Base-by-base conservation (phyloP, 768 basidiomycete genomes). In the Cubamyces sp. region DNA sequence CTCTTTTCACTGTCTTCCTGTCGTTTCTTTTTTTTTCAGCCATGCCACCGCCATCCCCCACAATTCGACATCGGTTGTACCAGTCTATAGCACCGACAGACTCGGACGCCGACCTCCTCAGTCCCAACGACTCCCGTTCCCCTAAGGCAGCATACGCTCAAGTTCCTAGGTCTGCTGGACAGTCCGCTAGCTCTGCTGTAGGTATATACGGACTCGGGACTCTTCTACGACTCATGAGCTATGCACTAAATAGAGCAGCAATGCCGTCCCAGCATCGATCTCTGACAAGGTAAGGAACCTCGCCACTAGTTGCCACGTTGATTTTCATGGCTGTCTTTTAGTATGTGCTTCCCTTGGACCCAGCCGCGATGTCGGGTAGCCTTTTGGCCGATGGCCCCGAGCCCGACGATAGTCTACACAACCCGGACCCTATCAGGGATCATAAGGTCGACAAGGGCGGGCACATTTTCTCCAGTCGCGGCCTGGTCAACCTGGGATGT, bases 401-500 rank as follows among this genome's bases (percentile, higher is more conserved):
- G 53, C 56, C 52, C 1, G 57, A 54, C 47, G 64, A 75, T 69
- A 81, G 81, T 43, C 76, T 92, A 21, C 90, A 92, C 71, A 83
- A 89, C 62, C 90, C 90, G 0, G 79, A 85, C 56, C 70, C 71
- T 14, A 49, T 63, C 23, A 42, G 68, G 46, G 71, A 71, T 43
- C 61, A 57, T 45, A 71, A 66, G 57, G 56, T 58, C 45, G 76
- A 79, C 56, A 57, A 70, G 41, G 73, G 76, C n/a, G 81, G 81
- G n/a, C 74, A 79, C 63, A 73, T 81, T 45, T 79, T 85, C 67
- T 84, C 84, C 16, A 67, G 75, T 63, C 78, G 91, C 73, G 90
- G 90, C 16, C 66, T 91, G 52, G 76, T 81, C 9, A 94, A 95
- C 69, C 70, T 91, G 0, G 87, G 91, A 1, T 92, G 89, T 69